phyloP scores from a whole-genome alignment of 2,329 filamentous ascomycete species.

The Claviceps fusiformis region DNA sequence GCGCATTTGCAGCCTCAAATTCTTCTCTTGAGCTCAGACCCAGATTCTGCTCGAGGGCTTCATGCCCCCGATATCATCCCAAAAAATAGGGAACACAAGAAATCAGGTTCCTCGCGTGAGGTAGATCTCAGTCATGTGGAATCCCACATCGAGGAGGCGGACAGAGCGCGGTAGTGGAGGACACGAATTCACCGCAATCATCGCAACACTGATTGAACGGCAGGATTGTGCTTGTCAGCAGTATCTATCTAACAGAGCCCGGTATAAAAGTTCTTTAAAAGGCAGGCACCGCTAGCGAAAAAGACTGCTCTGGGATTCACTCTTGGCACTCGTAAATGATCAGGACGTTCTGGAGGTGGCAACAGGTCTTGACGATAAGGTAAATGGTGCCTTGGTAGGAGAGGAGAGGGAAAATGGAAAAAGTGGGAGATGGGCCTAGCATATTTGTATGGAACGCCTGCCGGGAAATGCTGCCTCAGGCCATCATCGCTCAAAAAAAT shows the following conservation, averaged over 20 bases:
- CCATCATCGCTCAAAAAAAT: neutral
- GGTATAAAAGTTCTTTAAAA: constrained; percentile 36
- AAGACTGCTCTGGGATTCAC: constrained; percentile 57
- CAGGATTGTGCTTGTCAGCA: constrained; percentile 49
- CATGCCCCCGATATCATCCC: neutral
- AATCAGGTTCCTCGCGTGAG: neutral
- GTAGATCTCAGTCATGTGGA: neutral
- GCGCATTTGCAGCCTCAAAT: neutral
- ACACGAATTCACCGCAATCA: neutral
- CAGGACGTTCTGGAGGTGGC: constrained; percentile 60
- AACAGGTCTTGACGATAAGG: constrained; percentile 89
- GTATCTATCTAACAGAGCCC: constrained; percentile 95
- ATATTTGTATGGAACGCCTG: constrained; percentile 5
- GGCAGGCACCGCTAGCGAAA: constrained; percentile 98
- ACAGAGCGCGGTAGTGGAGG: neutral
- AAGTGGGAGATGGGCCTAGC: constrained; percentile 4
- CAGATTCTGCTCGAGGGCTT: neutral
- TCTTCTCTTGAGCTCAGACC: neutral
- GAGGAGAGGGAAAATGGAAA: neutral
- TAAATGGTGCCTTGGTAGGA: constrained; percentile 52
- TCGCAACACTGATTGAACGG: neutral
- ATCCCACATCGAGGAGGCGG: neutral
- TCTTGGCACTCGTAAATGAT: constrained; percentile 91
- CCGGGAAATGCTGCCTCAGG: constrained; percentile 15
- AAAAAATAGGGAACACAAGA: neutral